Percentiles rank a stretch among this genome's conserved stretches.
Evolutionary conservation across 1,284 basidiomycete genomes (phyloP).

Genomic region (Puccinia polysora): DNA sequence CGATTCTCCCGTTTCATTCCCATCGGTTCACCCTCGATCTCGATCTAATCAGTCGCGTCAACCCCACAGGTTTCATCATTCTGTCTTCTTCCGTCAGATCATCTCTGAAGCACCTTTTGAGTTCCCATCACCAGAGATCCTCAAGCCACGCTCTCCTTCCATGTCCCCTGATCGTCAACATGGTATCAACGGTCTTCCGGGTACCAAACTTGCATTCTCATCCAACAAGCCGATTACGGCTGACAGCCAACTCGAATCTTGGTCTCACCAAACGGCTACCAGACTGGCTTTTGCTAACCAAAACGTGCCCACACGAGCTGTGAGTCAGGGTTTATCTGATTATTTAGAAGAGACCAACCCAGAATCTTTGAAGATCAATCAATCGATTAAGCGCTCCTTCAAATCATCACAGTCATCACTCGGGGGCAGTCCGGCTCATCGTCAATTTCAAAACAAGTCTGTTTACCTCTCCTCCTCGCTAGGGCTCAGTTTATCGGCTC

Average conservation of each 20-base stretch:
- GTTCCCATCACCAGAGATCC: slow-evolving; percentile 29
- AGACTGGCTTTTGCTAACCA: neutral
- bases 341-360: slow-evolving; percentile 11
- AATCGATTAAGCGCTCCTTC: neutral
- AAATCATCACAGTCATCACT: neutral
- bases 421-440: neutral
- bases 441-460: slow-evolving; percentile 21
- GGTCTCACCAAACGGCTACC: neutral
- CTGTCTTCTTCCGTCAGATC: slow-evolving; percentile 3
- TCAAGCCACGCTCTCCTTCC: neutral
- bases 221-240: neutral
- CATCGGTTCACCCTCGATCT: no score
- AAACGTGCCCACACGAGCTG: neutral
- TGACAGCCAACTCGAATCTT: neutral
- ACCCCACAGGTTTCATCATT: slow-evolving; percentile 35
- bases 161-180: slow-evolving; percentile 7
- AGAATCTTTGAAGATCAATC: slow-evolving; percentile 22
- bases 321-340: slow-evolving; percentile 22
- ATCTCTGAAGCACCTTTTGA: slow-evolving; percentile 37
- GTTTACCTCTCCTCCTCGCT: slow-evolving; percentile 17
- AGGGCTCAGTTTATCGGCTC: slow-evolving; percentile 12
- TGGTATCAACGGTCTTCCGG: slow-evolving; percentile 3
- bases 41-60: no score
- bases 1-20: neutral
- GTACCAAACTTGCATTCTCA: slow-evolving; percentile 11